Evolutionary conservation across 2,329 filamentous ascomycete genomes (phyloP), one percentile per base, ranked within the genome.

Genomic region (Raffaelea albimanens): DNA sequence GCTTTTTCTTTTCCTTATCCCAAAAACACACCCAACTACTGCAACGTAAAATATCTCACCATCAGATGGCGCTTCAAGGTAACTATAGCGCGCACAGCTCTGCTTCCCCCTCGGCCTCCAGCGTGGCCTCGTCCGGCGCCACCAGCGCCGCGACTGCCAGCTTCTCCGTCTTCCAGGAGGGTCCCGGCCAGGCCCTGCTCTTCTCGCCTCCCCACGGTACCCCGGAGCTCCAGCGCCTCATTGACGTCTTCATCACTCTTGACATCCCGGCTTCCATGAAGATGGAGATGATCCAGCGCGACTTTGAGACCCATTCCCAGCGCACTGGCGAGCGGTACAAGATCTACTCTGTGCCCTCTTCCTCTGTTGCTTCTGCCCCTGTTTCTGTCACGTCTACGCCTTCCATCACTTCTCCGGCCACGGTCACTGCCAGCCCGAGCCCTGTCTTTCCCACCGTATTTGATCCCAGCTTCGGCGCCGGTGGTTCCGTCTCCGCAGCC

Each of bases 181-280:
- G 68, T 43, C 66, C 78, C 47, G 78, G 78, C 45, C 70, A 72
- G 43, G 64, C 72, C 51, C 68, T 83, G 48, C 68, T 87, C 64
- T 80, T 87, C 73, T 64, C 81, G 61, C 74, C 87, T 67, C 66
- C 82, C 57, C 67, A 87, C 63, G 68, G 82, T 59, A 69, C 74
- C 51, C 56, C 75, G 64, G 73, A 86, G 61, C 70, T 83, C 46
- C 77, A 82, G 57, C 66, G 73, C 46, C 63, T 83, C 59, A 71
- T 83, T 56, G 66, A 78, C 60, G 68, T 71, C 52, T 80, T 80
- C 60, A 61, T 82, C 44, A 31, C 49, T 11, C 50, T 55, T 13
- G 50, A 55, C 31, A 75, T 77, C 44, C 58, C 72, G 44, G 68
- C 65, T 44, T 67, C 73, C 22, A 72, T 77, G 56, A 66, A 72